Evolutionary conservation across 2,329 filamentous ascomycete species (phyloP), one percentile per base, ranked within the genome.

Genomic region (Penicillium sp.): DNA sequence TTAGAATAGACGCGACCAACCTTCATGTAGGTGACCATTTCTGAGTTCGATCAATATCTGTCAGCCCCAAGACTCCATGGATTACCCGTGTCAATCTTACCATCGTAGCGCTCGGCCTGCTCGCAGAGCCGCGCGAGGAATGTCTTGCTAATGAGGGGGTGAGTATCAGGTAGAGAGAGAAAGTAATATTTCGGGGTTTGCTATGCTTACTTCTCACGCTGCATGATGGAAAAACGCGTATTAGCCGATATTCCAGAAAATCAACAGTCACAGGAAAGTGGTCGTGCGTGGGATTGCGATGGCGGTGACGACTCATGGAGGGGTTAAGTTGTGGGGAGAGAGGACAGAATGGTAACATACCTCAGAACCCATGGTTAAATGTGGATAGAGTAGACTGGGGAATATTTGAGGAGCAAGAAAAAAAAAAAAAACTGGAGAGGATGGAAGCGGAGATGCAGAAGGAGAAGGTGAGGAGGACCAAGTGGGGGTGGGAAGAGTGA

Each of bases 1-100:
- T 29, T 78, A 60, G 46, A 46, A 22, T 39, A 55, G 29, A 45
- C 55, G 54, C 54, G 49, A 79, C 84, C 77, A 72, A 87, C 86
- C 84, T 98, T 98, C 95, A 98, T 98, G 85, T 93, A 97, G 77
- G 88, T 92, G 72, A 98, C 93, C 93, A 98, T 98, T 84, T 98
- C 86, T 88, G 42, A 57, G 63, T 51, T 5, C 43, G 49, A 65
- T 63, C 64, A 55, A 57, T 58, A 68, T 51, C 77, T 56, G 47
- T 63, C 46, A 66, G 60, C 22, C 50, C 37, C 43, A 50, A 52
- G 19, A 33, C 46, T 39, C 45, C 29, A 47, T 45, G 2, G 2
- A 7, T 19, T 29, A 22, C 7, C 16, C 33, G 19, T 14, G 52
- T 26, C 21, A 55, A 56, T 53, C 84, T 79, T 78, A 87, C 85